Base-by-base conservation (phyloP, 2,329 filamentous ascomycete genomes). In the Aureobasidium subglaciale region DNA sequence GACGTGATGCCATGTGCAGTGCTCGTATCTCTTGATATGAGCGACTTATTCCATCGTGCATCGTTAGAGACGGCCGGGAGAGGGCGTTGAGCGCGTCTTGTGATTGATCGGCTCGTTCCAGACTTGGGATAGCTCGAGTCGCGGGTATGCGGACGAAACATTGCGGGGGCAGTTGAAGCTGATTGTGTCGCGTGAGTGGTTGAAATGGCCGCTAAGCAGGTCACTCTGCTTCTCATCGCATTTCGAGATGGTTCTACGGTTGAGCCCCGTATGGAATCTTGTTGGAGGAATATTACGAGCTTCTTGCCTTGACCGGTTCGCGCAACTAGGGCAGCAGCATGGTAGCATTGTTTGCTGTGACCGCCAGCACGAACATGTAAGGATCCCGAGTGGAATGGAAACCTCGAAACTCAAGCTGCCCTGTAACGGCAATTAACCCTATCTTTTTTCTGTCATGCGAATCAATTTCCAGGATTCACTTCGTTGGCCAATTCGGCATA, bases 111-210 rank as follows among this genome's bases (percentile, higher is more conserved):
- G 16, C 38, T 42, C 16, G n/a, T 7, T 24, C 50, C 50, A 43
- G 38, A 54, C 38, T 35, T 20, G 50, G 50, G 29, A 30, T 54
- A 54, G 50, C 38, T 41, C 22, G 11, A n/a, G 16, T n/a, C 18
- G 11, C 46, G 46, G 46, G 9, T 50, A 29, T 38, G 32, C 32
- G n/a, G n/a, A 29, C 32, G 46, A 22, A 22, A 7, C 7, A 37
- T n/a, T 20, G 40, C 20, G 24, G 48, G 27, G 35, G 30, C 38
- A 29, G 32, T 4, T 32, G 25, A 30, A 30, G 35, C 11, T 52
- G 34, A 16, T 40, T 41, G 38, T 54, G 50, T 54, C 37, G 37
- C 38, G 50, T 54, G 50, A 54, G 50, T 50, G 32, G 43, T 48
- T 35, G 43, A 25, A n/a, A 40, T 15, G 22, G 25, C 9, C 16